Evolutionary conservation across 176 grass and related monocot species (phyloP).

Genomic region (Zizania latifolia): DNA sequence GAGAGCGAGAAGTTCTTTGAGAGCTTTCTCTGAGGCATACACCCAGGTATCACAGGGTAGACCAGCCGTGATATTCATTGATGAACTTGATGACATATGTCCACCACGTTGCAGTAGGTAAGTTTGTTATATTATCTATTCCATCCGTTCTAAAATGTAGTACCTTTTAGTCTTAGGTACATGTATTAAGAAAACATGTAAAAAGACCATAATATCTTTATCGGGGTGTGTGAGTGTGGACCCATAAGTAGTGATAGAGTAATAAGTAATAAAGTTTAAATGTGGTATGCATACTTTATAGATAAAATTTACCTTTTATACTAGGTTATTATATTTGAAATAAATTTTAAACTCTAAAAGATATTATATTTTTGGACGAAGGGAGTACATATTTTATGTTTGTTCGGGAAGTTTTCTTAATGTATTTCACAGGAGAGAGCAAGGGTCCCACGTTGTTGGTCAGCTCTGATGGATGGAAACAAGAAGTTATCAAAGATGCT

Average conservation of each 20-base stretch:
- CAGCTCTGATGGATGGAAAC: constrained; percentile 91
- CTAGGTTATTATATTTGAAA: no score
- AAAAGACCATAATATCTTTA: no score
- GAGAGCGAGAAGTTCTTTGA: constrained; percentile 77
- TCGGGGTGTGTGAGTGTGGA: no score
- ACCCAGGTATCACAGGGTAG: constrained; percentile 57
- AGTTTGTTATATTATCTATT: constrained; percentile 2
- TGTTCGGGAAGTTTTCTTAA: background rate
- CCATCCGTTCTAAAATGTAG: no score
- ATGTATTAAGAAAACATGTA: no score
- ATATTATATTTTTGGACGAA: no score
- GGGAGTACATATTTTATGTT: background rate
- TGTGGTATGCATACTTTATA: no score
- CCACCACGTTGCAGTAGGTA: constrained; percentile 60
- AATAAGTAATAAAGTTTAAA: no score
- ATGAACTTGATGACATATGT: constrained; percentile 90
- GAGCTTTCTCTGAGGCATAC: constrained; percentile 75
- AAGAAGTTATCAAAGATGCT: constrained; percentile 50
- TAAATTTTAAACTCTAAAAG: no score
- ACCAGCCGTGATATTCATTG: constrained; percentile 80
- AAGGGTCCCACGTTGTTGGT: constrained; percentile 73
- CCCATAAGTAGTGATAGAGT: no score
- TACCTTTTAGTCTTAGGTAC: no score
- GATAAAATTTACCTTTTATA: no score
- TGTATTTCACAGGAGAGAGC: constrained; percentile 52